A percentile compares a stretch with the other conserved stretches of the same genome.
Evolutionary conservation across 495 filamentous ascomycete genomes (phyloP).

Genomic region (Cenococcum geophilum): DNA sequence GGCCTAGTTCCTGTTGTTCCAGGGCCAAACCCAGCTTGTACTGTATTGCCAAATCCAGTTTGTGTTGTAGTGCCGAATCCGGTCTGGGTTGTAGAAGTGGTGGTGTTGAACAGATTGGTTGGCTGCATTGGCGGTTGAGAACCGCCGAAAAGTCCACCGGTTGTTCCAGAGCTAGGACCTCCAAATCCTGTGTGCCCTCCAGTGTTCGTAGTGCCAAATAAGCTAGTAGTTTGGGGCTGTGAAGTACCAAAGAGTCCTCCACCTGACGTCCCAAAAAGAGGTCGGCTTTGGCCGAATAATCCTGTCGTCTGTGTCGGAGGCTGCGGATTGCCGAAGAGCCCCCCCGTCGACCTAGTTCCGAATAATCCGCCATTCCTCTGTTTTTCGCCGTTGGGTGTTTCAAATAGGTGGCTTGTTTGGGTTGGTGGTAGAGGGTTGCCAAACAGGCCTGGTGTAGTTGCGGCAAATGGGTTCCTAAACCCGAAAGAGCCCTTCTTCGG

Average conservation of each 20-base stretch:
- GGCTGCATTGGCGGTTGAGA: not conserved
- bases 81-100: not conserved
- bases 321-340: not conserved
- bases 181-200: not conserved
- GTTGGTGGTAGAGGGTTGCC: not conserved
- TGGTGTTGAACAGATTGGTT: not conserved
- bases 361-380: not conserved
- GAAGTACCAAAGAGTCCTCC: not conserved
- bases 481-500: not conserved
- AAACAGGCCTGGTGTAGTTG: not conserved
- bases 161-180: not conserved
- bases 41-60: too few relatives aligned
- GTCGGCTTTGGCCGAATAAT: not conserved
- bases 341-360: not conserved
- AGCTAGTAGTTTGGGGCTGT: not conserved
- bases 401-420: not conserved
- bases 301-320: not conserved
- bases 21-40: too few relatives aligned
- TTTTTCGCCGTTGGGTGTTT: not conserved
- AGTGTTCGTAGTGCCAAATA: not conserved
- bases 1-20: too few relatives aligned
- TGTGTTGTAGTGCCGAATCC: too few relatives aligned
- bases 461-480: not conserved
- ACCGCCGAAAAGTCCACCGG: not conserved
- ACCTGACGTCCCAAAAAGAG: not conserved